Evolutionary conservation across 2,329 filamentous ascomycete species (phyloP).

Genomic region (Penicillium sp.): DNA sequence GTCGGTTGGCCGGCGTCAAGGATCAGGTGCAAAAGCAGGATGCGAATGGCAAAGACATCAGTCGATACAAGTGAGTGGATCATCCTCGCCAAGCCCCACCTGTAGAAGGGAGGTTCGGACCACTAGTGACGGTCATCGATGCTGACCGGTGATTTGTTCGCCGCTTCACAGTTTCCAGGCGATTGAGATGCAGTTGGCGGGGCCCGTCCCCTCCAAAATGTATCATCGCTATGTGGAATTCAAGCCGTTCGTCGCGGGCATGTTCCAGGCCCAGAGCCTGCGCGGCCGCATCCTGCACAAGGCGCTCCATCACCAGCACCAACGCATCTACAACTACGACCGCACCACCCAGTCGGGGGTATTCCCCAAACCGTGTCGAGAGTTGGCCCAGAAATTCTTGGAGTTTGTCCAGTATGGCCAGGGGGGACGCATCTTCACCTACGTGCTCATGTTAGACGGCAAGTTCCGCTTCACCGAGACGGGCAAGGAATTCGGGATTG

Average conservation of each 20-base stretch:
- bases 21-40: conserved; percentile 54
- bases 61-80: conserved; percentile 66
- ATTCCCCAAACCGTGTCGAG: conserved; percentile 60
- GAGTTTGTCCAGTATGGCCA: conserved; percentile 81
- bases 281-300: conserved; percentile 75
- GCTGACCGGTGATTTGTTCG: background rate
- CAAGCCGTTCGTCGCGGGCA: conserved; percentile 77
- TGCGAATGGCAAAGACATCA: conserved; percentile 49
- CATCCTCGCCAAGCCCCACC: too few species aligned
- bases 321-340: conserved; percentile 83
- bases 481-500: conserved; percentile 90
- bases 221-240: conserved; percentile 95
- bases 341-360: conserved; percentile 65
- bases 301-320: conserved; percentile 84
- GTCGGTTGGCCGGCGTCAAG: conserved; percentile 68
- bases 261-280: conserved; percentile 75
- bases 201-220: conserved; percentile 70
- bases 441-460: conserved; percentile 81
- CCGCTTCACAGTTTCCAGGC: conserved; percentile 68
- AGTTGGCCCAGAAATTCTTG: conserved; percentile 73
- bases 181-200: conserved; percentile 79
- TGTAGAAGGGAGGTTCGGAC: too few species aligned
- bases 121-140: background rate
- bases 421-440: conserved; percentile 82
- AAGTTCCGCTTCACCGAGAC: conserved; percentile 90